Conservation (phyloP, 2,329 filamentous ascomycete species). For the Colletotrichum euphorbiae region DNA sequence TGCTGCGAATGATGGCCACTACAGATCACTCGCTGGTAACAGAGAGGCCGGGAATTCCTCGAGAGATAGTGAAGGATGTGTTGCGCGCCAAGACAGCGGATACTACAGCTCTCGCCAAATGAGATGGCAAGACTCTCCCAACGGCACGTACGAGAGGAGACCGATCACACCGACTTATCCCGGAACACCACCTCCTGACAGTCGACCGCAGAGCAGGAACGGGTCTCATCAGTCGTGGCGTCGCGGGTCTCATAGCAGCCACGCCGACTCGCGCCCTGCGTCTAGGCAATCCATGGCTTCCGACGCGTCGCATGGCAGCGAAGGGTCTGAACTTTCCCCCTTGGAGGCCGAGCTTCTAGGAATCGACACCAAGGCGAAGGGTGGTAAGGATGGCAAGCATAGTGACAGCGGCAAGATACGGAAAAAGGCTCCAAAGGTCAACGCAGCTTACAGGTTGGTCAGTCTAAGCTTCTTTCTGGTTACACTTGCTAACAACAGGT, state of each 20-base stretch:
- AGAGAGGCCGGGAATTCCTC: slow-evolving; percentile 6
- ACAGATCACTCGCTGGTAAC: not conserved
- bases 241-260: slow-evolving; percentile 27
- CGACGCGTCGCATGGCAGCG: slow-evolving; percentile 19
- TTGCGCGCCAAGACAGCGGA: slow-evolving; percentile 6
- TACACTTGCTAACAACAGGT: slow-evolving; percentile 1
- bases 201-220: slow-evolving; percentile 18
- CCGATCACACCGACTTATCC: not conserved
- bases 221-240: slow-evolving; percentile 20
- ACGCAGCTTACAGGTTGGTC: slow-evolving; percentile 54
- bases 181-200: slow-evolving; percentile 20
- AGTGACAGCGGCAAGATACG: slow-evolving; percentile 45
- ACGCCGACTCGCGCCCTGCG: slow-evolving; percentile 31
- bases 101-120: slow-evolving; percentile 18
- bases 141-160: not conserved
- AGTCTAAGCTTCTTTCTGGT: not conserved
- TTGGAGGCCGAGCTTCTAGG: slow-evolving; percentile 54
- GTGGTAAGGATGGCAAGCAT: slow-evolving; percentile 45
- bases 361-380: slow-evolving; percentile 45
- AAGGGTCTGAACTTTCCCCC: slow-evolving; percentile 51
- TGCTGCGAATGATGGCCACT: slow-evolving; percentile 1
- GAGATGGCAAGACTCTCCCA: slow-evolving; percentile 16
- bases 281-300: slow-evolving; percentile 34
- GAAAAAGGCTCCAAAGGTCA: slow-evolving; percentile 48
- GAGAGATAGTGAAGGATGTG: slow-evolving; percentile 5